Conservation (phyloP, 1,139 yeast genomes). For the Geotrichum candidum region DNA sequence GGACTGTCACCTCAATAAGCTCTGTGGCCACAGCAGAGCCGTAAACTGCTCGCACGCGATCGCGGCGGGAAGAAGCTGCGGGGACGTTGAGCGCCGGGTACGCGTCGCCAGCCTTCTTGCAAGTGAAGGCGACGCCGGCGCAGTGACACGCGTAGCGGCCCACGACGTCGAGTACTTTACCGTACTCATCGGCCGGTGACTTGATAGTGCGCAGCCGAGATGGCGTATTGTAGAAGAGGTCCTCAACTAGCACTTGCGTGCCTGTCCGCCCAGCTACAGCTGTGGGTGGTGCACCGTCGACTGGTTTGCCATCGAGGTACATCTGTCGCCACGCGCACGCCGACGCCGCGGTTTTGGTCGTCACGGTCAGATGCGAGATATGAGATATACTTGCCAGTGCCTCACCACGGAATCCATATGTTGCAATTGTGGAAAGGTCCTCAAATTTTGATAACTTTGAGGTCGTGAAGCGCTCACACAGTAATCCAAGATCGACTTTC, state of each 20-base stretch:
- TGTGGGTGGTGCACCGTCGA: conserved; percentile 44
- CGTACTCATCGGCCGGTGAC: conserved; percentile 67
- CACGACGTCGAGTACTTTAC: conserved; percentile 72
- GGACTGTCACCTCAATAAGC: conserved; percentile 44
- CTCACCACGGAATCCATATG: conserved; percentile 81
- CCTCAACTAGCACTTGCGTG: conserved; percentile 80
- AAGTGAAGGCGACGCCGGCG: conserved; percentile 61
- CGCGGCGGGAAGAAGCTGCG: conserved; percentile 40
- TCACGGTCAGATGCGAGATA: conserved; percentile 59
- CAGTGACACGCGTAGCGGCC: conserved; percentile 81
- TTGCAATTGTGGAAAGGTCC: conserved; percentile 46
- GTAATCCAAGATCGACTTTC: conserved; percentile 48
- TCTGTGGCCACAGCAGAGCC: conserved; percentile 69
- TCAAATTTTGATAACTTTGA: conserved; percentile 54
- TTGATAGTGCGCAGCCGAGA: conserved; percentile 64
- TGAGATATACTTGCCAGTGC: conserved; percentile 69
- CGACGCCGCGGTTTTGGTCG: conserved; percentile 59
- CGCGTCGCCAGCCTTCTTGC: conserved; percentile 66
- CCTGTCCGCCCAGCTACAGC: conserved; percentile 88
- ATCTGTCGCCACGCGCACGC: conserved; percentile 60
- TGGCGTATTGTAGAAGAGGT: conserved; percentile 83
- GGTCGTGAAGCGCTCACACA: conserved; percentile 66
- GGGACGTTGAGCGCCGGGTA: conserved; percentile 27
- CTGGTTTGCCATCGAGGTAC: conserved; percentile 58
- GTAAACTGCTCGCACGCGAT: conserved; percentile 66